A percentile compares a stretch with the other conserved stretches of the same genome.
phyloP scores from a whole-genome alignment of 768 basidiomycete genomes.

The Auricularia sp. region DNA sequence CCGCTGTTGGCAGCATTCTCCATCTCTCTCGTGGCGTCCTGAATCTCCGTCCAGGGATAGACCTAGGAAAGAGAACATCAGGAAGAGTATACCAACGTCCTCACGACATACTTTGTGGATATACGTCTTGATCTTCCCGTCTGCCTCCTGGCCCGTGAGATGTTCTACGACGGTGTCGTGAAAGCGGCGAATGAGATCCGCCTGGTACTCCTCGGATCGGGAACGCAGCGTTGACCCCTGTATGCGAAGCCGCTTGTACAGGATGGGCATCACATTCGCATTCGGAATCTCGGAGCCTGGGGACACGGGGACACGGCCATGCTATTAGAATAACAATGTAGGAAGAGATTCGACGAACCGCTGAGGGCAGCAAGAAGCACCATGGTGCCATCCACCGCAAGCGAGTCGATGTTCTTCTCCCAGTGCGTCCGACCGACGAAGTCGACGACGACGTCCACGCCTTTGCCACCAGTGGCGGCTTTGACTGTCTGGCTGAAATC shows the following conservation, averaged over 20 bases:
- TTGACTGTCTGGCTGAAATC: conserved; percentile 71
- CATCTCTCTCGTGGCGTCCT: conserved; percentile 78
- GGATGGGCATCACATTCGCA: conserved; percentile 5
- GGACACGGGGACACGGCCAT: neutral
- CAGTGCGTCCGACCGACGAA: conserved; percentile 72
- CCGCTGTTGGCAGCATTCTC: conserved; percentile 43
- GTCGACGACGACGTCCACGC: conserved; percentile 79
- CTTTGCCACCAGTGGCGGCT: conserved; percentile 53
- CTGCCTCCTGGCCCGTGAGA: conserved; percentile 47
- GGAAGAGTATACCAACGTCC: too few species aligned
- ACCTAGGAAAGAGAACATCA: conserved; percentile 34
- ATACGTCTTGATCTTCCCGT: conserved; percentile 57
- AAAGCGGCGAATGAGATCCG: conserved; percentile 54
- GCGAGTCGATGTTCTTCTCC: conserved; percentile 56
- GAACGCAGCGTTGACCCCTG: conserved; percentile 86
- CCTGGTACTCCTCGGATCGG: conserved; percentile 62
- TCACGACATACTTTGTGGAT: conserved; percentile 56
- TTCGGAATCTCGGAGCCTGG: conserved; percentile 29
- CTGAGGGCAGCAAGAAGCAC: conserved; percentile 55
- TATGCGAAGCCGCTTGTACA: conserved; percentile 79
- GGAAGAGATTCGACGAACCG: conserved; percentile 29
- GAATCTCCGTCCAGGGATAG: conserved; percentile 71
- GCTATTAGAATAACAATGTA: neutral
- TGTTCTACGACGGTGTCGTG: conserved; percentile 40
- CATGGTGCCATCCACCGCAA: conserved; percentile 70